These are phyloP conservation scores for Skeletonema marinoi DNA, from an alignment of 108 stramenopile species.

Conservation along the genomic window DNA sequence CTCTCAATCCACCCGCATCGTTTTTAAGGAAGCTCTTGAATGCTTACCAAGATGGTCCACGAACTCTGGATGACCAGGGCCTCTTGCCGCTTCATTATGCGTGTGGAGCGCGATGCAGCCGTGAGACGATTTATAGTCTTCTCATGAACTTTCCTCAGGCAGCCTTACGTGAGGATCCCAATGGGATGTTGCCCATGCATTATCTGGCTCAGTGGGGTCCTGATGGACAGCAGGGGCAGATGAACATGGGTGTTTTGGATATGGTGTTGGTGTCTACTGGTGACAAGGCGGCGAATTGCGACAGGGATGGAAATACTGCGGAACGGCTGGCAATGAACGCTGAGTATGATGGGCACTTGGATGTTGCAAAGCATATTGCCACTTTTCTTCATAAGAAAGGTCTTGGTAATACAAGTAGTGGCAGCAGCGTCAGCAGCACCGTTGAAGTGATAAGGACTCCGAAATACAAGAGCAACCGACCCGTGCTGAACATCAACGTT, in stretches of 20 bases:
- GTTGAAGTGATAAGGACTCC: constrained; percentile 5
- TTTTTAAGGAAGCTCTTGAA: constrained; percentile 64
- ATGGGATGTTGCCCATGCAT: constrained; percentile 86
- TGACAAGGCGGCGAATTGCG: constrained; percentile 51
- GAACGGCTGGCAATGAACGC: constrained; percentile 67
- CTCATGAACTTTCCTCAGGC: constrained; percentile 75
- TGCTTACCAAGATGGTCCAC: constrained; percentile 68
- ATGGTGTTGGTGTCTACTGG: constrained; percentile 78
- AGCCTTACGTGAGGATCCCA: constrained; percentile 62
- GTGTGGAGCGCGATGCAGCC: constrained; percentile 69
- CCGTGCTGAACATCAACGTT: not conserved
- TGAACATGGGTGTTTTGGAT: constrained; percentile 60
- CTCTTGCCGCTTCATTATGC: constrained; percentile 88
- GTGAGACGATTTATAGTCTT: constrained; percentile 70
- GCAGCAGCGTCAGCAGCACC: not conserved
- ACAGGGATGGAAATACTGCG: constrained; percentile 78
- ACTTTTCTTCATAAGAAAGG: constrained; percentile 20
- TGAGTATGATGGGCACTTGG: constrained; percentile 52
- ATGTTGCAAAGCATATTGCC: constrained; percentile 35
- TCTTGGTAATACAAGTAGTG: constrained; percentile 5
- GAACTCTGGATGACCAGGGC: constrained; percentile 80
- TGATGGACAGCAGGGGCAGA: not conserved
- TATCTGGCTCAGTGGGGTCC: constrained; percentile 86
- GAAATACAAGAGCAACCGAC: not conserved
- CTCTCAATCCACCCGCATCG: constrained; percentile 65